Evolutionary conservation across 139 green algal genomes (phyloP).

Genomic region (Chlamydomonas eustigma): DNA sequence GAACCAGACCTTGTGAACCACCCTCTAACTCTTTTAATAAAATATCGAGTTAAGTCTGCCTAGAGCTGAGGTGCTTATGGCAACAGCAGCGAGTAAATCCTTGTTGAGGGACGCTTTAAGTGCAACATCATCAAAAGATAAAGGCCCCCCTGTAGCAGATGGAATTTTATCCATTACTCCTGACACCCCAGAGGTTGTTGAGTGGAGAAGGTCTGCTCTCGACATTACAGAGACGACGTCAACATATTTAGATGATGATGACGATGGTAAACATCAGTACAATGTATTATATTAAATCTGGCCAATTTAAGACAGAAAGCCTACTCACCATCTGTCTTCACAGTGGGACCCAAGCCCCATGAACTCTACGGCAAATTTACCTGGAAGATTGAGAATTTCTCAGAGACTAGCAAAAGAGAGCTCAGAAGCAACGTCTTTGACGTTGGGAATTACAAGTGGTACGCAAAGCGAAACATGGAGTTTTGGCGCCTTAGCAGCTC

Average conservation of each 20-base stretch:
- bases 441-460: conserved; percentile 95
- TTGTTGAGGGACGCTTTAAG: conserved; percentile 7
- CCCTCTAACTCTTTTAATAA: too few species aligned
- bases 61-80: too few species aligned
- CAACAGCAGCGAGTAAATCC: conserved; percentile 3
- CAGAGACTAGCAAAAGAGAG: conserved; percentile 89
- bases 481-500: neutral
- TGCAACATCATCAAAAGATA: conserved; percentile 46
- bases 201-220: conserved; percentile 63
- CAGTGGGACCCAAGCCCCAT: conserved; percentile 55
- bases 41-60: too few species aligned
- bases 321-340: neutral
- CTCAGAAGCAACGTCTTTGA: conserved; percentile 89
- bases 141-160: conserved; percentile 65
- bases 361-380: conserved; percentile 96
- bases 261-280: conserved; percentile 36
- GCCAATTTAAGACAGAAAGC: too few species aligned
- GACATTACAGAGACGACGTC: conserved; percentile 60
- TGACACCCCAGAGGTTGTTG: conserved; percentile 68
- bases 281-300: too few species aligned
- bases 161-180: conserved; percentile 73
- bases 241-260: conserved; percentile 72
- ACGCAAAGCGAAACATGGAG: conserved; percentile 12
- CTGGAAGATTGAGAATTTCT: conserved; percentile 96
- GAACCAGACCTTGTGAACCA: too few species aligned